Conservation (phyloP, 805 yeast species). For the Wickerhamia fluorescens region DNA sequence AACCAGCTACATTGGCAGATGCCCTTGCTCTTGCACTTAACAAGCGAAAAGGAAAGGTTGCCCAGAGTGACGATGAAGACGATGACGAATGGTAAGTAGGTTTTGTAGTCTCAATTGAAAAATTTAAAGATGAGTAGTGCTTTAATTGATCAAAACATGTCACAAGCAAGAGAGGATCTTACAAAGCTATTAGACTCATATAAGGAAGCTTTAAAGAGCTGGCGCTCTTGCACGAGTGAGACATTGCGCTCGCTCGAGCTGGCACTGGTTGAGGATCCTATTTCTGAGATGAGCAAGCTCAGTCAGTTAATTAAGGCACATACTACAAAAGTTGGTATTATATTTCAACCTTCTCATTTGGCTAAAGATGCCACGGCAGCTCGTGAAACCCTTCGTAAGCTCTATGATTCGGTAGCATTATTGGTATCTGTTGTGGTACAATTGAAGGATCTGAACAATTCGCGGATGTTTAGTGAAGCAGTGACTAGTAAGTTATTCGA, state of each 20-base stretch:
- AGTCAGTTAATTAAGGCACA: constrained; percentile 62
- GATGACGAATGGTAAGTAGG: constrained; percentile 50
- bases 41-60: constrained; percentile 75
- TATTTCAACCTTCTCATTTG: constrained; percentile 54
- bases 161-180: constrained; percentile 8
- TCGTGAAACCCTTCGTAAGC: constrained; percentile 39
- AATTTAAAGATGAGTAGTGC: too few relatives aligned
- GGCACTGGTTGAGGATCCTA: constrained; percentile 36
- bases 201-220: constrained; percentile 24
- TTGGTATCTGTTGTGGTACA: constrained; percentile 38
- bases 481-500: constrained; percentile 16
- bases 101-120: too few relatives aligned
- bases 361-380: constrained; percentile 35
- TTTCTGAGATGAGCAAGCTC: constrained; percentile 54
- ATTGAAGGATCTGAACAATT: constrained; percentile 17
- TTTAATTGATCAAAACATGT: too few relatives aligned
- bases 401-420: constrained; percentile 37
- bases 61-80: constrained; percentile 77
- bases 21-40: constrained; percentile 83
- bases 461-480: constrained; percentile 34
- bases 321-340: constrained; percentile 67
- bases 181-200: constrained; percentile 20
- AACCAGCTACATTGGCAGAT: constrained; percentile 68
- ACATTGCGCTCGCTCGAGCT: too few relatives aligned
- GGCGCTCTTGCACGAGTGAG: too few relatives aligned